Conservation (phyloP, 768 basidiomycete genomes). For the Lanmaoa rubissima region DNA sequence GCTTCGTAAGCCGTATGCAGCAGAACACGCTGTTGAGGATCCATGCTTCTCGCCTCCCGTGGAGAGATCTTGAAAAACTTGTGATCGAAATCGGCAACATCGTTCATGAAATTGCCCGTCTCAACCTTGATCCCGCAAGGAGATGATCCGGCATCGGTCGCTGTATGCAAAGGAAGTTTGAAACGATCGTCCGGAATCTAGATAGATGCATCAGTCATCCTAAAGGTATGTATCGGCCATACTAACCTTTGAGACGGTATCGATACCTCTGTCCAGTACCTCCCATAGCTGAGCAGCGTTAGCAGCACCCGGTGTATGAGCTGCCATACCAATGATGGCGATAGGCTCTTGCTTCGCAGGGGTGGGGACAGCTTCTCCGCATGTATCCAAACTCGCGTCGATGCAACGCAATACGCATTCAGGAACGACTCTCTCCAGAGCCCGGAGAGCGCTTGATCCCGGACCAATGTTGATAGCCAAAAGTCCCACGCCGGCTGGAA, state of each 20-base stretch:
- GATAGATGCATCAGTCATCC: slow-evolving; percentile 1
- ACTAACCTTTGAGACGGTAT: slow-evolving; percentile 56
- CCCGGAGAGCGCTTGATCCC: slow-evolving; percentile 39
- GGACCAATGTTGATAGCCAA: slow-evolving; percentile 51
- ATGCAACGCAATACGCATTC: slow-evolving; percentile 14
- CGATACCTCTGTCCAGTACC: slow-evolving; percentile 52
- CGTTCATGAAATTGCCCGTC: slow-evolving; percentile 63
- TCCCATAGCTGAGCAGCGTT: slow-evolving; percentile 54
- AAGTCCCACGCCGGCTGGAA: slow-evolving; percentile 22
- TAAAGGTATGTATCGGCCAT: not conserved
- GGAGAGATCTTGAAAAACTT: slow-evolving; percentile 72
- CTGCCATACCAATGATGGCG: slow-evolving; percentile 72
- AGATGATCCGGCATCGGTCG: slow-evolving; percentile 18
- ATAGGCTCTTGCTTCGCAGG: slow-evolving; percentile 47
- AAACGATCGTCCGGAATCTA: slow-evolving; percentile 68
- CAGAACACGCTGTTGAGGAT: slow-evolving; percentile 71
- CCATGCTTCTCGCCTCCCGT: slow-evolving; percentile 72
- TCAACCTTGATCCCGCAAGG: slow-evolving; percentile 48
- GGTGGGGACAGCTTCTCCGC: not conserved
- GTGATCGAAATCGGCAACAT: slow-evolving; percentile 62
- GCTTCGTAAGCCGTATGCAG: slow-evolving; percentile 68
- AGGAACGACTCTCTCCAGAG: slow-evolving; percentile 37
- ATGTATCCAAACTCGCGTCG: slow-evolving; percentile 14
- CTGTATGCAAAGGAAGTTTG: slow-evolving; percentile 40
- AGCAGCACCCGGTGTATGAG: slow-evolving; percentile 50